Evolutionary conservation across 1,284 basidiomycete species (phyloP).

Genomic region (Cryptococcus sp.): DNA sequence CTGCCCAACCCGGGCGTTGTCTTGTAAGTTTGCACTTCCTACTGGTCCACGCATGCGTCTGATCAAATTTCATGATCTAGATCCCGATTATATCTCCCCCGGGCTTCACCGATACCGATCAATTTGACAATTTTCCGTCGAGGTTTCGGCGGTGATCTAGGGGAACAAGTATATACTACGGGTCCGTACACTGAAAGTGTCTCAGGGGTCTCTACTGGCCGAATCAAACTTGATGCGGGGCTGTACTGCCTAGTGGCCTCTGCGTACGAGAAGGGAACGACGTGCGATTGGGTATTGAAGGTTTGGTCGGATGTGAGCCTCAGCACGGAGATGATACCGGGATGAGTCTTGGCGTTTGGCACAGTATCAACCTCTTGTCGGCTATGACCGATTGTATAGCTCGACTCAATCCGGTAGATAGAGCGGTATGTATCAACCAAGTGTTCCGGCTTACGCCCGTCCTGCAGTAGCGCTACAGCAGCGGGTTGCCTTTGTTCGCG

Average conservation of each 20-base stretch:
- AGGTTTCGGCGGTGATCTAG: conserved; percentile 39
- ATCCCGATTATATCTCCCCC: conserved; percentile 25
- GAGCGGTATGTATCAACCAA: no score
- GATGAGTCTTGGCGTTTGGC: no score
- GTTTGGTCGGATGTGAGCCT: conserved; percentile 23
- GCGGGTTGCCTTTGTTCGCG: background rate
- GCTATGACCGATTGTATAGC: no score
- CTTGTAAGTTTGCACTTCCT: conserved; percentile 58
- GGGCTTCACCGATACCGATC: conserved; percentile 35
- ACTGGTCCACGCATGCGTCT: conserved; percentile 1
- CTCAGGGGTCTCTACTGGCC: conserved; percentile 68
- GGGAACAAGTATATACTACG: conserved; percentile 64
- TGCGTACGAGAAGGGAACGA: conserved; percentile 63
- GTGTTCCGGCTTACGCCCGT: no score
- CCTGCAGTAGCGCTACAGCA: no score
- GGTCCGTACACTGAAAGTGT: conserved; percentile 74
- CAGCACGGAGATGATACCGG: conserved; percentile 10
- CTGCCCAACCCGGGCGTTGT: conserved; percentile 62
- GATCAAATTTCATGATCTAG: conserved; percentile 1
- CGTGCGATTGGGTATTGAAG: conserved; percentile 16
- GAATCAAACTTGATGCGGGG: conserved; percentile 61
- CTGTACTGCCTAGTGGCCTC: conserved; percentile 73
- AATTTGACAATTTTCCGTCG: conserved; percentile 53
- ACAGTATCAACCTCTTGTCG: no score
- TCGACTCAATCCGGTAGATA: no score